phyloP scores from a whole-genome alignment of 192 early-diverging fungal genomes.

The Pilaira anomala region DNA sequence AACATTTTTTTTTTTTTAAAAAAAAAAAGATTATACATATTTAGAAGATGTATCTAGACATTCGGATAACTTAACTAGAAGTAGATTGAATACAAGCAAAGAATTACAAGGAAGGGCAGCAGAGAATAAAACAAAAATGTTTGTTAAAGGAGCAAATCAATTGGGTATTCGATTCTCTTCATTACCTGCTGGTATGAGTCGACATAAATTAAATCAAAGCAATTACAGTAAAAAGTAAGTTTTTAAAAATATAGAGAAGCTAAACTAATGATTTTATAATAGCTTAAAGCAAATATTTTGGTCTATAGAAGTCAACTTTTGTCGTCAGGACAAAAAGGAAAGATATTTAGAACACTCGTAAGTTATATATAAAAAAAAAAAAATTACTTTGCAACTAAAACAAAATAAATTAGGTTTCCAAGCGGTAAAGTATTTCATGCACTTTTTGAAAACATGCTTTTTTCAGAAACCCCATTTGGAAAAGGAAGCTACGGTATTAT shows the following conservation, averaged over 20 bases:
- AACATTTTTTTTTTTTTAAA: not conserved
- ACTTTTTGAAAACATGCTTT: slow-evolving; percentile 26
- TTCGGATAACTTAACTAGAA: slow-evolving; percentile 47
- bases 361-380: not conserved
- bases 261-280: not conserved
- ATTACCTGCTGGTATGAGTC: slow-evolving; percentile 55
- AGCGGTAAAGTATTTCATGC: slow-evolving; percentile 17
- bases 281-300: slow-evolving; percentile 45
- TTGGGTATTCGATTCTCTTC: slow-evolving; percentile 39
- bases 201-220: slow-evolving; percentile 50
- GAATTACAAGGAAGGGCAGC: not conserved
- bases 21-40: slow-evolving; percentile 57
- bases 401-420: slow-evolving; percentile 16
- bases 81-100: slow-evolving; percentile 35
- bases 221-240: slow-evolving; percentile 51
- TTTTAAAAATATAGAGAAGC: not conserved
- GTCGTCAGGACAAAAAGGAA: slow-evolving; percentile 9
- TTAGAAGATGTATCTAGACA: slow-evolving; percentile 62
- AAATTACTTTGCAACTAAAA: not conserved
- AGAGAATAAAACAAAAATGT: slow-evolving; percentile 25
- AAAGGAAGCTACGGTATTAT: slow-evolving; percentile 16
- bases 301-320: slow-evolving; percentile 47
- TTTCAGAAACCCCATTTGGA: slow-evolving; percentile 18
- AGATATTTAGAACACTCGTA: slow-evolving; percentile 34
- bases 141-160: slow-evolving; percentile 40